phyloP scores from a whole-genome alignment of 805 yeast genomes.

The Yamadazyma laniorum region DNA sequence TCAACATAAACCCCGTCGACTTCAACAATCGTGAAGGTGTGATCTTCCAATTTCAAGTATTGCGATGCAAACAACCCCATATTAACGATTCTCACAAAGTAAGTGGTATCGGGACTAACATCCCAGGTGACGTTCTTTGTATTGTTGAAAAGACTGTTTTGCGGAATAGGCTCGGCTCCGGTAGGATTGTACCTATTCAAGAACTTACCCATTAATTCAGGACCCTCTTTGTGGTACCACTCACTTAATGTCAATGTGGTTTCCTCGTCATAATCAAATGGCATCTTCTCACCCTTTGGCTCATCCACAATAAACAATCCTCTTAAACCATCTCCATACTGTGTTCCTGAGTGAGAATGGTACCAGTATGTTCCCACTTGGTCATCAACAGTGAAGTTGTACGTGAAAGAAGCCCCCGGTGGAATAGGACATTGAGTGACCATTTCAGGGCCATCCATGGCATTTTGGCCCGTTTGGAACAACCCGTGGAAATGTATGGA shows the following conservation, averaged over 20 bases:
- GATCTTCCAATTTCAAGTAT: conserved; percentile 85
- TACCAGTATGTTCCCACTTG: conserved; percentile 58
- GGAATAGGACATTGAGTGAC: conserved; percentile 47
- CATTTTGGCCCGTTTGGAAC: conserved; percentile 35
- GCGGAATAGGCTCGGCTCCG: conserved; percentile 98
- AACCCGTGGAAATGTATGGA: conserved; percentile 48
- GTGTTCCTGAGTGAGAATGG: conserved; percentile 75
- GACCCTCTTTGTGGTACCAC: conserved; percentile 77
- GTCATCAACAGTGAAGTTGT: conserved; percentile 37
- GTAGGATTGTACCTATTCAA: conserved; percentile 82
- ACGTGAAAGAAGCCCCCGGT: conserved; percentile 36
- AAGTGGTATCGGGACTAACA: conserved; percentile 83
- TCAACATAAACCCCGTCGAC: conserved; percentile 89
- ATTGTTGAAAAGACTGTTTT: conserved; percentile 74
- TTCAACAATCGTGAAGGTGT: conserved; percentile 80
- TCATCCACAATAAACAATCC: conserved; percentile 63
- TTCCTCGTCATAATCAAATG: conserved; percentile 74
- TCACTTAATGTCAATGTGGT: conserved; percentile 67
- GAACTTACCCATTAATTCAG: conserved; percentile 53
- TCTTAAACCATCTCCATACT: conserved; percentile 76
- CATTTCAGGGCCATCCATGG: conserved; percentile 48
- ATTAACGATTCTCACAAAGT: conserved; percentile 76
- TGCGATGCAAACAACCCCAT: conserved; percentile 92
- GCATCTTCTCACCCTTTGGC: conserved; percentile 18
- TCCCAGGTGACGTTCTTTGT: conserved; percentile 72